These are phyloP conservation scores for Lachnellula occidentalis DNA, from an alignment of 2,329 filamentous ascomycete genomes.

Conservation along the genomic window DNA sequence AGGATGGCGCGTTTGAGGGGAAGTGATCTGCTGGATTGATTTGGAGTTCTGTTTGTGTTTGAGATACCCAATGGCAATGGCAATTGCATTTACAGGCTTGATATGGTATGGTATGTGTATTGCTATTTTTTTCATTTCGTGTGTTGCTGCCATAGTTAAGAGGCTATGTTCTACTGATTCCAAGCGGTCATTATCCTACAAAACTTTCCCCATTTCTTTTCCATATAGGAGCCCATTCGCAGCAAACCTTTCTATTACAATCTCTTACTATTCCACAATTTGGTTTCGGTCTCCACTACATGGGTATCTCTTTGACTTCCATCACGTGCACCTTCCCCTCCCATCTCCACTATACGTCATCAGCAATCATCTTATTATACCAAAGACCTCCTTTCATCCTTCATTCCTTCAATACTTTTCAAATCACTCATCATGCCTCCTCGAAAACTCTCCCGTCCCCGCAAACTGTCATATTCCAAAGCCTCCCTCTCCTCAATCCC, in stretches of 20 bases:
- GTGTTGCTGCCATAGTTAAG: no score
- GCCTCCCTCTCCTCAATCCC: slow-evolving; percentile 34
- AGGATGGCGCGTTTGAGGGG: slow-evolving; percentile 66
- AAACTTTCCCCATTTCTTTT: no score
- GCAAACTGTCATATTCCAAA: slow-evolving; percentile 11
- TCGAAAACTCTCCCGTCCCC: not conserved
- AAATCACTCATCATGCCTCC: not conserved
- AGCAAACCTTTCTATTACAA: no score
- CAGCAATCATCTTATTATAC: not conserved
- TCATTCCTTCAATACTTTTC: no score
- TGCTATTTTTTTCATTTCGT: no score
- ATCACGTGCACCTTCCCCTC: slow-evolving; percentile 2
- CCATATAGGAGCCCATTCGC: no score
- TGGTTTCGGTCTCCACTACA: not conserved
- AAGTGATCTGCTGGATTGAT: slow-evolving; percentile 6
- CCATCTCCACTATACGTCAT: not conserved
- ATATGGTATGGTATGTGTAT: no score
- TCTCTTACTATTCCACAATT: not conserved
- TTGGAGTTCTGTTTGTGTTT: not conserved
- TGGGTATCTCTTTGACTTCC: not conserved
- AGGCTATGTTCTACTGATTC: no score
- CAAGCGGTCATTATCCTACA: no score
- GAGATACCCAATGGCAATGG: not conserved
- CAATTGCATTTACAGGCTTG: no score
- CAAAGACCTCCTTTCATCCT: not conserved